Conservation (phyloP, 352 stramenopile species). For the Phytophthora melonis region DNA sequence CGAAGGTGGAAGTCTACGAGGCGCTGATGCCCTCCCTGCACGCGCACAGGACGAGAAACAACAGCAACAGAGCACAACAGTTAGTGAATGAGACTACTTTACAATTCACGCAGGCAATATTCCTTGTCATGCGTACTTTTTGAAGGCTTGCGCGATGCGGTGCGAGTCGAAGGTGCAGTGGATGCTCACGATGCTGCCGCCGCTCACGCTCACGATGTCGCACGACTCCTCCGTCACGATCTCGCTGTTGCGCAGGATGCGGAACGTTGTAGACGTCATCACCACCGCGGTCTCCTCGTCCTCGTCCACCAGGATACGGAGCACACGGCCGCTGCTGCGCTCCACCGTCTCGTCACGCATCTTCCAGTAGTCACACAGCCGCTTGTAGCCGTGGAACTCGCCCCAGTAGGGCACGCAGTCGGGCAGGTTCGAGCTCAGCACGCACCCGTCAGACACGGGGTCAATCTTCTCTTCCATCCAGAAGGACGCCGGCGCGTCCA, state of each 20-base stretch:
- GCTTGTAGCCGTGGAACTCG: conserved; percentile 90
- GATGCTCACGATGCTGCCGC: conserved; percentile 81
- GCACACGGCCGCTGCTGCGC: conserved; percentile 80
- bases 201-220: conserved; percentile 84
- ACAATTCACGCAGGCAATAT: conserved; percentile 7
- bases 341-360: conserved; percentile 89
- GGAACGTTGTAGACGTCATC: conserved; percentile 89
- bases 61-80: conserved; percentile 26
- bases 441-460: conserved; percentile 68
- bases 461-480: conserved; percentile 91
- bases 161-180: conserved; percentile 91
- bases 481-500: conserved; percentile 80
- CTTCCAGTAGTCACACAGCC: conserved; percentile 90
- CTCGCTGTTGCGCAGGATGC: conserved; percentile 88
- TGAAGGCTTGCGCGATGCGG: conserved; percentile 83
- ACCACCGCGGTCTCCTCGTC: conserved; percentile 89
- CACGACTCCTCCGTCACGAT: conserved; percentile 89
- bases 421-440: conserved; percentile 88
- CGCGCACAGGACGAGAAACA: conserved; percentile 17
- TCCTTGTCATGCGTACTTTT: conserved; percentile 63
- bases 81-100: conserved; percentile 19
- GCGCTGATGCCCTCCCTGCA: conserved; percentile 79
- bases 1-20: conserved; percentile 51
- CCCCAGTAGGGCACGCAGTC: conserved; percentile 90
- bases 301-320: conserved; percentile 86